Percentiles rank a stretch among this genome's conserved stretches.
These are phyloP conservation scores for Larix sibirica DNA, from an alignment of 83 land plant genomes.

Conservation along the genomic window DNA sequence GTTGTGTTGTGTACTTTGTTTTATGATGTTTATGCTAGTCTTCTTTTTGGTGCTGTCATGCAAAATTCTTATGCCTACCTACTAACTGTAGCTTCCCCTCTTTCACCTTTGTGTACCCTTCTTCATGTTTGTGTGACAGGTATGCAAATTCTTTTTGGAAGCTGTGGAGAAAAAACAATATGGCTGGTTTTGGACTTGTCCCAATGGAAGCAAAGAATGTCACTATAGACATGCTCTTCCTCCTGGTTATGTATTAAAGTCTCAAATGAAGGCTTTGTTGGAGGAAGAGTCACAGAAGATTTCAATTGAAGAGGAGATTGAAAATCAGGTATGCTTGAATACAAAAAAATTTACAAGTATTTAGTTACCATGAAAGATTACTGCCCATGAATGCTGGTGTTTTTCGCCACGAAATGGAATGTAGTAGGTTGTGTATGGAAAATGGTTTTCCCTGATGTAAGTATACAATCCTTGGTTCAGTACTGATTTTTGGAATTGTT, in stretches of 20 bases:
- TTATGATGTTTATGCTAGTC: background rate
- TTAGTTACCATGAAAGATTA: too few species aligned
- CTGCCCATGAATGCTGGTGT: too few species aligned
- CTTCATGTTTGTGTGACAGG: slow-evolving; percentile 47
- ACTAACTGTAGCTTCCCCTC: background rate
- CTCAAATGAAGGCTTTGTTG: slow-evolving; percentile 98
- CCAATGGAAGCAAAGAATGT: slow-evolving; percentile 98
- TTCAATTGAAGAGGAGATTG: slow-evolving; percentile 96
- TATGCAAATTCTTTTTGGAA: slow-evolving; percentile 94
- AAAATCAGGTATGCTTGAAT: slow-evolving; percentile 65
- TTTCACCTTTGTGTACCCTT: background rate
- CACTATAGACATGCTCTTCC: slow-evolving; percentile 99
- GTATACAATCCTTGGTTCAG: background rate
- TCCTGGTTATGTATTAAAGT: slow-evolving; percentile 95
- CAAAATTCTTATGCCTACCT: background rate
- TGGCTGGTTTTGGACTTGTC: slow-evolving; percentile 99
- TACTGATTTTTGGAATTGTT: slow-evolving; percentile 1
- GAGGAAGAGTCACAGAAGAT: slow-evolving; percentile 90
- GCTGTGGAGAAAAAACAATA: slow-evolving; percentile 99
- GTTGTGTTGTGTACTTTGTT: too few species aligned
- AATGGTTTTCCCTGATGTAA: too few species aligned
- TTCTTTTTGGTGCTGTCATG: background rate
- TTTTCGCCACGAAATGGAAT: too few species aligned
- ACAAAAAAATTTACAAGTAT: background rate
- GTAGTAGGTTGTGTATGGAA: too few species aligned